Conservation (phyloP, 2,329 filamentous ascomycete genomes). For the Pyricularia grisea region DNA sequence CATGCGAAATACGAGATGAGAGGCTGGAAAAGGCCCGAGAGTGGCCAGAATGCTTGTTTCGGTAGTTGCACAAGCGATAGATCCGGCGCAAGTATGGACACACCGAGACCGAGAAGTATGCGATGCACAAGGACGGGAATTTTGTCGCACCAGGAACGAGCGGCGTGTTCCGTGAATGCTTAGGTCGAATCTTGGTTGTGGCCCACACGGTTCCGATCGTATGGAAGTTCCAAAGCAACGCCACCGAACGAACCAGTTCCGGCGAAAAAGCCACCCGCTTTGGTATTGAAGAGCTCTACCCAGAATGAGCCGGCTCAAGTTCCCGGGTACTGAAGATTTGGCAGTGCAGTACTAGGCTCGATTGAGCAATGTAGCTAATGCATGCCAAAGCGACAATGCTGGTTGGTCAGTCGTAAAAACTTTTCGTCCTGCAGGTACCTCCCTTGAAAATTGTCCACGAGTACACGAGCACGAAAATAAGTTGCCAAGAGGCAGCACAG, state of each 20-base stretch:
- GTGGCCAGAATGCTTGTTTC: neutral
- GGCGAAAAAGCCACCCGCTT: neutral
- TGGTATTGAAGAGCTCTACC: neutral
- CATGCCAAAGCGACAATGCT: neutral
- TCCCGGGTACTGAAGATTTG: neutral
- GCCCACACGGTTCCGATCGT: neutral
- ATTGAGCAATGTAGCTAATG: neutral
- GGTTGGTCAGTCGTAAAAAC: neutral
- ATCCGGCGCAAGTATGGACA: neutral
- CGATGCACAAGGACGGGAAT: neutral
- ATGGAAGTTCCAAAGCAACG: neutral
- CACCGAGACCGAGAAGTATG: neutral
- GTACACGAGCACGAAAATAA: neutral
- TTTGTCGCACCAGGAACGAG: neutral
- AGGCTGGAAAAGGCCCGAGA: neutral
- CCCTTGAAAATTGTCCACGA: neutral
- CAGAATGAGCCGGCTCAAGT: neutral
- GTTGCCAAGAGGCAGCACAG: neutral
- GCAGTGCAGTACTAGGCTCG: neutral
- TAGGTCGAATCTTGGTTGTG: neutral
- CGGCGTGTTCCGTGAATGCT: neutral
- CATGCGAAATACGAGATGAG: neutral
- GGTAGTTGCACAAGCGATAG: neutral
- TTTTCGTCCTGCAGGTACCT: neutral
- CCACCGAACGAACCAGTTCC: neutral